These are phyloP conservation scores for Epichloe coenophiala DNA, from an alignment of 2,329 filamentous ascomycete species.

Conservation along the genomic window DNA sequence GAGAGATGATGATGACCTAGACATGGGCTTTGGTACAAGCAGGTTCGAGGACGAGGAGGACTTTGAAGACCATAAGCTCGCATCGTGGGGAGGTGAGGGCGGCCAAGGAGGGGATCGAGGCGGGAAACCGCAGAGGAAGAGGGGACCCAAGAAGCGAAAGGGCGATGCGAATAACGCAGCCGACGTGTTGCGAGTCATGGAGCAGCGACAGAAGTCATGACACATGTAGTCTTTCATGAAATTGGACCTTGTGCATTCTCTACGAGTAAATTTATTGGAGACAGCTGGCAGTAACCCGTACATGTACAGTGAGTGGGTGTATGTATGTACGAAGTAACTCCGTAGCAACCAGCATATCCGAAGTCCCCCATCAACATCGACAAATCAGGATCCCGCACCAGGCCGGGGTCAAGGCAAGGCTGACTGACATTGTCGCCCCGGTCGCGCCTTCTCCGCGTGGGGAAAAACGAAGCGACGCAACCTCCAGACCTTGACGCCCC, in stretches of 20 bases:
- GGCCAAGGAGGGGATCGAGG: conserved; percentile 32
- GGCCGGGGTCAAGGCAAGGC: too few species aligned
- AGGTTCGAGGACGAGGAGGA: conserved; percentile 83
- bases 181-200: conserved; percentile 70
- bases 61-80: conserved; percentile 55
- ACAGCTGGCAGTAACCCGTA: too few species aligned
- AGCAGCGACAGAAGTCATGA: conserved; percentile 34
- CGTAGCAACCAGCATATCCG: too few species aligned
- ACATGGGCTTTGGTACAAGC: conserved; percentile 86
- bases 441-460: not conserved
- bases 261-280: too few species aligned
- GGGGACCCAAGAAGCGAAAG: conserved; percentile 61
- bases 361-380: too few species aligned
- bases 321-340: too few species aligned
- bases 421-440: too few species aligned
- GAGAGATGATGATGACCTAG: conserved; percentile 79
- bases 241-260: too few species aligned
- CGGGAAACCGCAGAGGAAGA: conserved; percentile 46
- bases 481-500: not conserved
- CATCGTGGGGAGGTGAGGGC: conserved; percentile 44
- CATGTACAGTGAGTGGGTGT: too few species aligned
- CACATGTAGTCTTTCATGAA: not conserved
- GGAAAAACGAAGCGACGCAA: not conserved
- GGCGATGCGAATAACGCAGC: conserved; percentile 65
- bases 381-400: too few species aligned